Conservation (phyloP, 306 rosid species). For the Chamaecrista fasciculata region DNA sequence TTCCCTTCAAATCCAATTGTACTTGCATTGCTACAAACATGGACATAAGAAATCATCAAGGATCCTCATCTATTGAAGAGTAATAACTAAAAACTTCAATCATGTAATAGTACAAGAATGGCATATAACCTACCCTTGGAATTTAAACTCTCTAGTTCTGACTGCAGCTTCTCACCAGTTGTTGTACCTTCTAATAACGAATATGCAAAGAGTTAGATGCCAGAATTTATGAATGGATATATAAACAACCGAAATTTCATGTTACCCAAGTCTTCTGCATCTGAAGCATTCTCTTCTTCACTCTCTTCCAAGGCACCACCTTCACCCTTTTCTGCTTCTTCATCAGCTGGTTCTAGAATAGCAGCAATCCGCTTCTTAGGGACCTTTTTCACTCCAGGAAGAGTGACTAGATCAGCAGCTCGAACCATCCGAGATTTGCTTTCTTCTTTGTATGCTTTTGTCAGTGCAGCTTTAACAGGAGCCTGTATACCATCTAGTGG, state of each 20-base stretch:
- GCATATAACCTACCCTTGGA: constrained; percentile 58
- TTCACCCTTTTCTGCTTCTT: constrained; percentile 52
- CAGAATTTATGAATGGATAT: constrained; percentile 7
- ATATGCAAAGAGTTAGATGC: constrained; percentile 18
- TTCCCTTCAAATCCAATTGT: constrained; percentile 73
- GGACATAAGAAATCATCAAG: constrained; percentile 16
- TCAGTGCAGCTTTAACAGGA: constrained; percentile 78
- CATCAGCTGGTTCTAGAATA: constrained; percentile 73
- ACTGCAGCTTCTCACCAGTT: constrained; percentile 73
- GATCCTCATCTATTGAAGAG: constrained; percentile 12
- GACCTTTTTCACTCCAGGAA: constrained; percentile 76
- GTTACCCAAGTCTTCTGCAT: constrained; percentile 65
- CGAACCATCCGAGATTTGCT: constrained; percentile 67
- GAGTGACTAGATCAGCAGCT: constrained; percentile 62
- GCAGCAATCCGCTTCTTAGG: constrained; percentile 90
- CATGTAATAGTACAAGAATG: neutral
- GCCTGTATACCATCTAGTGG: constrained; percentile 71
- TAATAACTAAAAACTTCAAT: neutral
- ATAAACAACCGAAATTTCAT: constrained; percentile 1
- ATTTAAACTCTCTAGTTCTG: constrained; percentile 77
- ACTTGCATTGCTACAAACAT: constrained; percentile 61
- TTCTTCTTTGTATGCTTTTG: constrained; percentile 87
- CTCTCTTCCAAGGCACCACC: constrained; percentile 52
- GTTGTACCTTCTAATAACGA: constrained; percentile 44
- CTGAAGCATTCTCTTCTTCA: constrained; percentile 70